phyloP scores from a whole-genome alignment of 73 alveolate species.

The Diophrys sp. region DNA sequence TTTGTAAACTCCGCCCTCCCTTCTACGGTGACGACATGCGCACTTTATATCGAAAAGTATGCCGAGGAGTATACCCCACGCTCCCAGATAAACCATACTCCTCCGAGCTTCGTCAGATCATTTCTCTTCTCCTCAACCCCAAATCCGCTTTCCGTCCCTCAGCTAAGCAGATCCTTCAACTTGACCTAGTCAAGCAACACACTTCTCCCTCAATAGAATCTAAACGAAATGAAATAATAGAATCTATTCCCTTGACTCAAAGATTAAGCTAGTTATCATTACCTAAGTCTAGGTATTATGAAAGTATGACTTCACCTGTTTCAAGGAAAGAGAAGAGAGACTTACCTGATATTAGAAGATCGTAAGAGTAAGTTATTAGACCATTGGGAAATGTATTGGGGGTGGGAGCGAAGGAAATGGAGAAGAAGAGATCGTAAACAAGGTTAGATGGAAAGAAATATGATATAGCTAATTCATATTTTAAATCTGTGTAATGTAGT shows the following conservation, averaged over 20 bases:
- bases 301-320: too few species aligned
- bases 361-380: too few species aligned
- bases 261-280: neutral
- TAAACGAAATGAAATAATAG: constrained; percentile 37
- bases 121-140: constrained; percentile 59
- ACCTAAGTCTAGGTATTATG: neutral
- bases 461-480: too few species aligned
- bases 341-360: too few species aligned
- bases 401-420: too few species aligned
- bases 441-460: too few species aligned
- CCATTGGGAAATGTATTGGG: too few species aligned
- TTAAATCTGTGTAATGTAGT: too few species aligned
- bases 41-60: constrained; percentile 18
- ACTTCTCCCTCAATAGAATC: too few species aligned
- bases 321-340: too few species aligned
- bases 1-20: constrained; percentile 87
- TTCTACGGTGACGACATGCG: constrained; percentile 89
- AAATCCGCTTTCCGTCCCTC: constrained; percentile 67
- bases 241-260: neutral
- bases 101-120: constrained; percentile 52
- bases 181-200: constrained; percentile 18
- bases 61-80: constrained; percentile 24
- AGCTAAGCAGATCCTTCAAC: constrained; percentile 61
- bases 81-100: constrained; percentile 49
- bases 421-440: too few species aligned